Percentiles rank a stretch among this genome's conserved stretches.
These are phyloP conservation scores for Calonectria fujianensis DNA, from an alignment of 2,329 filamentous ascomycete species.

Conservation along the genomic window DNA sequence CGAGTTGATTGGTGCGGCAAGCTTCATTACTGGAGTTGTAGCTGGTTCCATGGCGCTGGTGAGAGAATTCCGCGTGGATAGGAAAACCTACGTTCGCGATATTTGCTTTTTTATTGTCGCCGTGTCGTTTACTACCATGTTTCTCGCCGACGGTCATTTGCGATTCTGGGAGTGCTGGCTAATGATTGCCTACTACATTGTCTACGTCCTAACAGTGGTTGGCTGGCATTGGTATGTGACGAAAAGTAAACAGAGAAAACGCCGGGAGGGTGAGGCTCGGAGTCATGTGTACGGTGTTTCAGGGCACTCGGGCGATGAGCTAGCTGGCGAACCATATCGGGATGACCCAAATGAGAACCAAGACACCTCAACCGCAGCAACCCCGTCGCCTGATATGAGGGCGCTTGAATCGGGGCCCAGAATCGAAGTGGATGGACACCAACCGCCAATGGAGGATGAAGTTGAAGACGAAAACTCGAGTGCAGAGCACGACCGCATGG, in stretches of 20 bases:
- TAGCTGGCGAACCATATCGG: constrained; percentile 76
- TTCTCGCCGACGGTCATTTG: constrained; percentile 89
- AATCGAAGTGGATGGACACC: constrained; percentile 67
- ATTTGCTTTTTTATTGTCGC: constrained; percentile 94
- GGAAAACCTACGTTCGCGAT: constrained; percentile 92
- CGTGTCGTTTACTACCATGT: constrained; percentile 89
- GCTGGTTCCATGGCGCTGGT: constrained; percentile 98
- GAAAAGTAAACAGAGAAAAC: constrained; percentile 74
- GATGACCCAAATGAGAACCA: constrained; percentile 70
- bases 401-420: constrained; percentile 67
- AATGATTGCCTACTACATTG: constrained; percentile 94
- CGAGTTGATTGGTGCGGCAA: constrained; percentile 94
- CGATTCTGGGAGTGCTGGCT: constrained; percentile 90
- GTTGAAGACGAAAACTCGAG: constrained; percentile 67
- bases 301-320: constrained; percentile 71
- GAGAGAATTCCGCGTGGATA: constrained; percentile 93
- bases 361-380: constrained; percentile 40
- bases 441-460: constrained; percentile 59
- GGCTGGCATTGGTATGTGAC: constrained; percentile 92
- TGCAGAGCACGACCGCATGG: constrained; percentile 76
- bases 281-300: constrained; percentile 80
- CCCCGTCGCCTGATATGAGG: constrained; percentile 61
- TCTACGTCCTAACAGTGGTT: constrained; percentile 93
- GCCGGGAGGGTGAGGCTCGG: constrained; percentile 82
- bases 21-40: constrained; percentile 97